phyloP scores from a whole-genome alignment of 495 filamentous ascomycete genomes.

The Hamigera avellanea region DNA sequence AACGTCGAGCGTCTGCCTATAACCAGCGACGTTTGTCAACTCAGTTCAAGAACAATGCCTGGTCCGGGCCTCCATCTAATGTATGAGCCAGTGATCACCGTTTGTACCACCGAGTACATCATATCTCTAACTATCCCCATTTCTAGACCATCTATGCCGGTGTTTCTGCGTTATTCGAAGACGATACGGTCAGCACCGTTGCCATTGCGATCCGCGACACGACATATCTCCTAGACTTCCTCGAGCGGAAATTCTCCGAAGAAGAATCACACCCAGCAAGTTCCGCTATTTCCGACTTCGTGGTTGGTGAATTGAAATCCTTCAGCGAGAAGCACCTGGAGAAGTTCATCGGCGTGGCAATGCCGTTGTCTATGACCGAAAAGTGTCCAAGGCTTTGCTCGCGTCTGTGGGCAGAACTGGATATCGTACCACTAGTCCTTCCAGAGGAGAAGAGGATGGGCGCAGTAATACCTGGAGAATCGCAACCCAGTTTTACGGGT shows the following conservation, averaged over 20 bases:
- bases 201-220: conserved; percentile 66
- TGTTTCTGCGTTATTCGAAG: conserved; percentile 40
- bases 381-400: conserved; percentile 48
- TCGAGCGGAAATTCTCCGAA: conserved; percentile 38
- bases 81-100: no score
- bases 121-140: neutral
- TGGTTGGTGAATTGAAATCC: conserved; percentile 37
- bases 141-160: conserved; percentile 53
- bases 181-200: conserved; percentile 30
- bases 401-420: conserved; percentile 68
- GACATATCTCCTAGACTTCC: conserved; percentile 69
- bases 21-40: conserved; percentile 20
- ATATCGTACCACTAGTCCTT: conserved; percentile 60
- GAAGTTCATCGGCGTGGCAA: conserved; percentile 52
- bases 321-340: conserved; percentile 51
- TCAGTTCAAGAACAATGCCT: conserved; percentile 14
- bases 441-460: conserved; percentile 15
- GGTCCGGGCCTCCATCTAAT: conserved; percentile 12
- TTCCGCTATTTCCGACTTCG: conserved; percentile 38
- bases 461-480: conserved; percentile 6
- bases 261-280: conserved; percentile 13
- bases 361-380: conserved; percentile 34
- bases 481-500: neutral
- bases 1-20: conserved; percentile 21
- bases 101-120: neutral